Evolutionary conservation across 177 flowering plant species (phyloP).

Genomic region (Vitis hybrid): DNA sequence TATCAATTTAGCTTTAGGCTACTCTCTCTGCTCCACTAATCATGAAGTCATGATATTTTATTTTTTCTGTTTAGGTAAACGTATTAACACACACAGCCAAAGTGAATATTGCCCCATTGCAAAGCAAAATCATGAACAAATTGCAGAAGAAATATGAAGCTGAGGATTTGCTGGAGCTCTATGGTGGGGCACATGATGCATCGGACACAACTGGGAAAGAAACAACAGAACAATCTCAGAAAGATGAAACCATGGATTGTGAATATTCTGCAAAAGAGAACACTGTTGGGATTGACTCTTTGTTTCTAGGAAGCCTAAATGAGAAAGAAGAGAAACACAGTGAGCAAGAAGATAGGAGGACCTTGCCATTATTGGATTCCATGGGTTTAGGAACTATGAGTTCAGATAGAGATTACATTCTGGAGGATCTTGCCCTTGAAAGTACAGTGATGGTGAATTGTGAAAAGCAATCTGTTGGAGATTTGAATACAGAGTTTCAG

Average conservation of each 20-base stretch:
- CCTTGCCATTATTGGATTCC: too few species aligned
- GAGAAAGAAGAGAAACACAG: conserved; percentile 5
- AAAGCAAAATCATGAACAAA: conserved; percentile 29
- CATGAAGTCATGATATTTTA: background rate
- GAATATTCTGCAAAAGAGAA: conserved; percentile 8
- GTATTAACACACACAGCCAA: conserved; percentile 66
- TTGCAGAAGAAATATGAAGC: conserved; percentile 34
- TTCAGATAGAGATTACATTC: too few species aligned
- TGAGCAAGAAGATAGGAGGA: background rate
- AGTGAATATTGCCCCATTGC: conserved; percentile 47
- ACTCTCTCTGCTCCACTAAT: background rate
- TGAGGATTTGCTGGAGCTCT: conserved; percentile 33
- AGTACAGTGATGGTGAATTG: too few species aligned
- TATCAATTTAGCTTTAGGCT: too few species aligned
- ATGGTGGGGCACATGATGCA: conserved; percentile 11
- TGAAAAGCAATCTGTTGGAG: too few species aligned
- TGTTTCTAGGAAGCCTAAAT: conserved; percentile 4
- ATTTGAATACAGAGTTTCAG: too few species aligned
- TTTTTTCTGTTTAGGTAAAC: conserved; percentile 54
- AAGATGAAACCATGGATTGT: conserved; percentile 10
- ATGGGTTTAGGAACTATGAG: too few species aligned
- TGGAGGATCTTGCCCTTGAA: too few species aligned
- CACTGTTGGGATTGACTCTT: conserved; percentile 9
- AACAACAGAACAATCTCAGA: conserved; percentile 9
- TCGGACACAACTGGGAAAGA: conserved; percentile 2